These are phyloP conservation scores for Picochlorum costavermella DNA, from an alignment of 139 green algal genomes.

Conservation along the genomic window DNA sequence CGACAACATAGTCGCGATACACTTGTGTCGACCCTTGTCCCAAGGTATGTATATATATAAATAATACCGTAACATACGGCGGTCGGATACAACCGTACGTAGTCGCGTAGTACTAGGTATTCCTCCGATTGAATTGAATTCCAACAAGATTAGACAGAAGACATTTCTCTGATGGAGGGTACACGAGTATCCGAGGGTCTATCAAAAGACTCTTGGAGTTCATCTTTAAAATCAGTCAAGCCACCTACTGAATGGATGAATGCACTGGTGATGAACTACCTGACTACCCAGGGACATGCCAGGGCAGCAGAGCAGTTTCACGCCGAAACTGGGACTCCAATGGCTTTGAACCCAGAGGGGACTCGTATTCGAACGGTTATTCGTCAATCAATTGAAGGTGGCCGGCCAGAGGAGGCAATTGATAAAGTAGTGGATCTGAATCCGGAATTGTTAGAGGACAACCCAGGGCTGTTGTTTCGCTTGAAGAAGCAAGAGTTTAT, in stretches of 20 bases:
- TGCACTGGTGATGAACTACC: conserved; percentile 89
- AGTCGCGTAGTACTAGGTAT: too few species aligned
- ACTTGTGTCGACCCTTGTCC: too few species aligned
- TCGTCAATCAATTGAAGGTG: conserved; percentile 69
- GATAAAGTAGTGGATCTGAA: conserved; percentile 22
- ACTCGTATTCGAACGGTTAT: conserved; percentile 89
- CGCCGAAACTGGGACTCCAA: conserved; percentile 63
- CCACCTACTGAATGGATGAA: conserved; percentile 90
- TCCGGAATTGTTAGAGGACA: conserved; percentile 74
- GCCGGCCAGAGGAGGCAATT: conserved; percentile 64
- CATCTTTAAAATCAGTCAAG: conserved; percentile 49
- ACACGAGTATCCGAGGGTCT: too few species aligned
- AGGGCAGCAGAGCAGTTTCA: conserved; percentile 83
- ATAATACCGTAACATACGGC: too few species aligned
- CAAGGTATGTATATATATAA: too few species aligned
- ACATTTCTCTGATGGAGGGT: too few species aligned
- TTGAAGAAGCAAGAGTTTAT: conserved; percentile 95
- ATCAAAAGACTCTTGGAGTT: conserved; percentile 61
- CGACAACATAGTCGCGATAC: too few species aligned
- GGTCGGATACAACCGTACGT: too few species aligned
- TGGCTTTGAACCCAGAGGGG: conserved; percentile 60
- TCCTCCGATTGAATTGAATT: too few species aligned
- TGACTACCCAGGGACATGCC: conserved; percentile 94
- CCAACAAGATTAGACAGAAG: too few species aligned
- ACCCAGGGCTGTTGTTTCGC: conserved; percentile 80